These are phyloP conservation scores for Lasiodiplodia citricola DNA, from an alignment of 2,329 filamentous ascomycete species.

Conservation along the genomic window DNA sequence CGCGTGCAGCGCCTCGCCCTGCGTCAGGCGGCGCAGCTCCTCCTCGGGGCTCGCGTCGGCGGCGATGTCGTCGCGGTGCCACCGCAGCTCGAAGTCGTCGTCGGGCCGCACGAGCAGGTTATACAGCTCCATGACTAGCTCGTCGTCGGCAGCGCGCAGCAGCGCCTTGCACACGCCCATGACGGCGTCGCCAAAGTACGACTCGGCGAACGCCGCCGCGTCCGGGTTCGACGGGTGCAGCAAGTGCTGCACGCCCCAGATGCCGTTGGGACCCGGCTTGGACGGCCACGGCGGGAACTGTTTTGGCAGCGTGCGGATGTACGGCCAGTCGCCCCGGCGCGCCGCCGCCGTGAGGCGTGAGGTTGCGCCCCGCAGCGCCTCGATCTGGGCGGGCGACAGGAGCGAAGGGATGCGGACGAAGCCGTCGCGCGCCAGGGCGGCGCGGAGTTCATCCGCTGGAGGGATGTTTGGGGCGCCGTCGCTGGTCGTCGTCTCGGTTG, in stretches of 20 bases:
- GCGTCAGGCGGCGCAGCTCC: slow-evolving; percentile 65
- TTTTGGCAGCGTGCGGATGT: slow-evolving; percentile 83
- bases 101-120: slow-evolving; percentile 82
- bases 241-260: slow-evolving; percentile 90
- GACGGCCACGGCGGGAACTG: slow-evolving; percentile 86
- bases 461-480: slow-evolving; percentile 26
- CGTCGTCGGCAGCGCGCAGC: slow-evolving; percentile 57
- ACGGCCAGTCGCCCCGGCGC: slow-evolving; percentile 75
- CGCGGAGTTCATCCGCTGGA: slow-evolving; percentile 49
- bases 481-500: slow-evolving; percentile 22
- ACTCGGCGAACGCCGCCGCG: slow-evolving; percentile 64
- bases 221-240: slow-evolving; percentile 74
- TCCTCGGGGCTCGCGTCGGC: slow-evolving; percentile 69
- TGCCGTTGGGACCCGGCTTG: slow-evolving; percentile 64
- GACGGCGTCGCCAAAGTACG: slow-evolving; percentile 71
- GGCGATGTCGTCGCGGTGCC: slow-evolving; percentile 85
- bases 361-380: slow-evolving; percentile 65
- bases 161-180: slow-evolving; percentile 52
- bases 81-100: slow-evolving; percentile 72
- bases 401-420: slow-evolving; percentile 75
- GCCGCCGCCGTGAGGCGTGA: slow-evolving; percentile 64
- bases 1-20: slow-evolving; percentile 70
- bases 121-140: slow-evolving; percentile 84
- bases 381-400: slow-evolving; percentile 62
- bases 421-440: slow-evolving; percentile 70